Base-by-base conservation (phyloP, 768 basidiomycete species). In the Macrolepiota albuminosa region DNA sequence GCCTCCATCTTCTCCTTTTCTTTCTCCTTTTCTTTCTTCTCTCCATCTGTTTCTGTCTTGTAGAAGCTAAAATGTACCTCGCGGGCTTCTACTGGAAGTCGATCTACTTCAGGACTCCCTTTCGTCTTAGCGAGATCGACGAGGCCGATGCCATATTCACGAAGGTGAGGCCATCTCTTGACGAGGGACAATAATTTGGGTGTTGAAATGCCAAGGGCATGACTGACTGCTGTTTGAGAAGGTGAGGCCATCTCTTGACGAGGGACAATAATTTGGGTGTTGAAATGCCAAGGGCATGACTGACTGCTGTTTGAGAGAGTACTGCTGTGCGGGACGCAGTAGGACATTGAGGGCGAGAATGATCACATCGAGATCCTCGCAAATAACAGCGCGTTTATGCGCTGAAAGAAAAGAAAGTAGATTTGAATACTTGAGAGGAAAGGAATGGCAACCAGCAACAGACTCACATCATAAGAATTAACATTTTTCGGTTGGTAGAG, bases 401-500 rank as follows among this genome's bases (percentile, higher is more conserved):
- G 91, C 96, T 99, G 69, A 16, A 67, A 43, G 43, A 58, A 50
- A 47, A 43, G 56, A 51, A 58, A 49, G 53, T 42, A 33, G 6
- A 7, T 24, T 59, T 46, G 57, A 57, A 51, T 61, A 46, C 5
- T 39, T 18, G 21, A 6, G 24, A 37, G 58, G 63, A 55, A 50
- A 57, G n/a, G 60, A 62, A 29, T 45, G 24, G 21, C 45, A 46
- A 63, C 48, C 56, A 56, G 50, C 13, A 5, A 45, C 9, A n/a
- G n/a, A 78, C 94, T 74, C 74, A 98, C 96, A 71, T 99, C 97
- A 73, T 97, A 99, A 4, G 94, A 96, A 61, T 84, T 87, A 89
- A 99, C 59, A 95, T 91, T 78, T 98, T 98, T 68, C 97, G 81
- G 71, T 96, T 98, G 43, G 97, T 99, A 50, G 95, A 96, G 72